Evolutionary conservation across 2,329 filamentous ascomycete species (phyloP), one percentile per base, ranked within the genome.

Genomic region (Scopulariopsis brevicaulis): DNA sequence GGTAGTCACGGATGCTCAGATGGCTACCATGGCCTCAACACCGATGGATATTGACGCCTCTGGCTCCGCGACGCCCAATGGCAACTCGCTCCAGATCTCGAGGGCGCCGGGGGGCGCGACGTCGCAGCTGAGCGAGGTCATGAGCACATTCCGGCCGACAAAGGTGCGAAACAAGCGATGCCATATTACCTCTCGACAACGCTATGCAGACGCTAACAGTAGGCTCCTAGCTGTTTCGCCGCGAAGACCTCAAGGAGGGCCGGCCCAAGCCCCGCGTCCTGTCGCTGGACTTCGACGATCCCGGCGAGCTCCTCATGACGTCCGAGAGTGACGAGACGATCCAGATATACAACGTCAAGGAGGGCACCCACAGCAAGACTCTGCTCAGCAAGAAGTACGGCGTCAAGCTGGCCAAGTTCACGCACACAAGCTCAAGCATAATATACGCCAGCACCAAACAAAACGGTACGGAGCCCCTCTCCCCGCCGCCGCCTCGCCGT

Each of bases 381-480:
- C 80, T 96, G 53, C 85, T 95, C 56, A 95, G 89, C 73, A 96
- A 97, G 69, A 99, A 99, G 70, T 99, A 99, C 66, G 94, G 94
- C 60, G 91, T 90, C 20, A 94, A 96, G 69, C 81, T 96, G 58
- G 94, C 94, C 43, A 88, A 90, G 65, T 99, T 97, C 71, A 96
- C 93, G 1, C 94, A 97, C 69, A 89, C 93, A 60, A 86, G 86
- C 63, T 90, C 90, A 24, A 92, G 90, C 69, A 90, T 99, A 67
- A 85, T 99, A 60, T 96, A 97, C 67, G 92, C 94, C 56, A 96
- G 90, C 69, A 99, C 94, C 14, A 96, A 96, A 69, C 85, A 95
- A 65, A 95, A 99, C 67, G 82, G 87, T 90, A 76, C 61, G 75
- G 18, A 37, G 37, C 22, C 15, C 52, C 20, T 14, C 43, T 28